These are phyloP conservation scores for Monilinia fructigena DNA, from an alignment of 2,329 filamentous ascomycete species.

Conservation along the genomic window DNA sequence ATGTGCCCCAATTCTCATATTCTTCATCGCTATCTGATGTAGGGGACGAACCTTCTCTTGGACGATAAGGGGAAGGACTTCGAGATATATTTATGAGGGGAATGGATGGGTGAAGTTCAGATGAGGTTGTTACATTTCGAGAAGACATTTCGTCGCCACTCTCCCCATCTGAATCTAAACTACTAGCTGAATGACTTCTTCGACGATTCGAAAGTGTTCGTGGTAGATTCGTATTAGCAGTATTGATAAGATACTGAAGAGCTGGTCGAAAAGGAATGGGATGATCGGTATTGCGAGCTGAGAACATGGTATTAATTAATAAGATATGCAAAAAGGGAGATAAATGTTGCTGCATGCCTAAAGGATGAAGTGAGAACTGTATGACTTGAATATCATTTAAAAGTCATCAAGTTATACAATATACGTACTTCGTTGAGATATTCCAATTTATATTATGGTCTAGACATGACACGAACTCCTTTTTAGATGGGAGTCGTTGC, in stretches of 20 bases:
- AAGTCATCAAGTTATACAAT: background rate
- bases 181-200: slow-evolving; percentile 33
- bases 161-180: slow-evolving; percentile 34
- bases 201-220: slow-evolving; percentile 29
- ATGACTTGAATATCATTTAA: background rate
- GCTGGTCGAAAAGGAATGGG: slow-evolving; percentile 43
- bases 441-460: background rate
- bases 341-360: slow-evolving; percentile 17
- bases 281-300: slow-evolving; percentile 36
- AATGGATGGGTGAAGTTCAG: slow-evolving; percentile 38
- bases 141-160: slow-evolving; percentile 33
- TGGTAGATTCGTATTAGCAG: slow-evolving; percentile 25
- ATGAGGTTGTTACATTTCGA: slow-evolving; percentile 25
- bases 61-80: slow-evolving; percentile 47
- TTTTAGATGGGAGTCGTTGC: background rate
- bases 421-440: background rate
- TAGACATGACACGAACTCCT: background rate
- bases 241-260: slow-evolving; percentile 41
- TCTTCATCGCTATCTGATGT: slow-evolving; percentile 47
- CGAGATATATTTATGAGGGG: slow-evolving; percentile 48
- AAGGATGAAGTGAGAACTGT: slow-evolving; percentile 10
- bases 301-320: slow-evolving; percentile 32
- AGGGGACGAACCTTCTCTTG: slow-evolving; percentile 43
- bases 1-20: slow-evolving; percentile 41
- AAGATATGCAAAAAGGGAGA: slow-evolving; percentile 5